A percentile compares a stretch with the other conserved stretches of the same genome.
These are phyloP conservation scores for Lepidium campestre DNA, from an alignment of 441 rosid genomes.

Conservation along the genomic window DNA sequence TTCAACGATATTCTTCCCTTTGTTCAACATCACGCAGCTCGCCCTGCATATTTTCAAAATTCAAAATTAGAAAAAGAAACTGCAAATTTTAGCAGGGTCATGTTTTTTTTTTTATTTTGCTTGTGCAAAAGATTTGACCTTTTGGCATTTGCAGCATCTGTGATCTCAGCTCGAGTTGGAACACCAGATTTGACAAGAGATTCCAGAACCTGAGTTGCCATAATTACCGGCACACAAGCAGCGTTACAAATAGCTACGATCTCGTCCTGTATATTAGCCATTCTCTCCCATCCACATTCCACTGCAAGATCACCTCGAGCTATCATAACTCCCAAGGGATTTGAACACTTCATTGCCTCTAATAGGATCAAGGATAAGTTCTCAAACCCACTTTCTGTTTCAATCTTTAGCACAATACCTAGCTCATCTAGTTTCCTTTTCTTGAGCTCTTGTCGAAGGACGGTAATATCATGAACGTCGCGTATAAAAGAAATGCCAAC, in stretches of 20 bases:
- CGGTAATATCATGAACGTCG: constrained; percentile 42
- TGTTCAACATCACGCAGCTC: constrained; percentile 66
- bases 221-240: constrained; percentile 55
- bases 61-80: constrained; percentile 1
- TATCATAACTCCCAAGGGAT: constrained; percentile 70
- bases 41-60: constrained; percentile 30
- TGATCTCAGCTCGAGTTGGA: constrained; percentile 68
- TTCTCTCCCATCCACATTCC: constrained; percentile 77
- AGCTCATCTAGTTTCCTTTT: constrained; percentile 43
- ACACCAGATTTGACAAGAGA: constrained; percentile 65
- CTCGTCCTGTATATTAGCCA: constrained; percentile 62
- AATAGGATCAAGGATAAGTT: constrained; percentile 48
- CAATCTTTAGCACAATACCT: constrained; percentile 58
- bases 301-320: constrained; percentile 82
- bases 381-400: constrained; percentile 53
- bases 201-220: constrained; percentile 75
- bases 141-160: constrained; percentile 57
- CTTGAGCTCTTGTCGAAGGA: constrained; percentile 53
- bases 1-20: constrained; percentile 50
- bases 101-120: background rate
- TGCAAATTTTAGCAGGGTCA: background rate
- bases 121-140: constrained; percentile 29
- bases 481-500: constrained; percentile 63
- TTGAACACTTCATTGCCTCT: constrained; percentile 59
- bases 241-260: constrained; percentile 44